These are phyloP conservation scores for Amanita inopinata DNA, from an alignment of 768 basidiomycete species.

Conservation along the genomic window DNA sequence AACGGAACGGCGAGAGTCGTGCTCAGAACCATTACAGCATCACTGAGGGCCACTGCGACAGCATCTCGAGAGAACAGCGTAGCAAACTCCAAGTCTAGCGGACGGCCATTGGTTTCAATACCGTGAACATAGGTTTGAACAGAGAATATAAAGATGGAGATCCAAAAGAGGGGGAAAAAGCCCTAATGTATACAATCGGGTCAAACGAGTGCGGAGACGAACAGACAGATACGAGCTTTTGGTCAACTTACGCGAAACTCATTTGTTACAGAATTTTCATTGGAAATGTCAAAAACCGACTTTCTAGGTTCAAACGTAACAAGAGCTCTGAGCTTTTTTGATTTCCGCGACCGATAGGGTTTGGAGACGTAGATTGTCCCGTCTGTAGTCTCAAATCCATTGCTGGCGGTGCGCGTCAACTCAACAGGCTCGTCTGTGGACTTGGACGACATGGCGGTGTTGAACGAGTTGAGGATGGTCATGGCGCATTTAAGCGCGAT, in stretches of 20 bases:
- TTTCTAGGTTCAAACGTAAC: constrained; percentile 82
- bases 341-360: constrained; percentile 61
- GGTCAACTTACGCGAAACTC: constrained; percentile 63
- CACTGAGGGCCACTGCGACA: constrained; percentile 71
- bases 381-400: constrained; percentile 42
- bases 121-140: constrained; percentile 69
- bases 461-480: not conserved
- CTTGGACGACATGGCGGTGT: not conserved
- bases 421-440: not conserved
- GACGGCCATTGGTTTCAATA: constrained; percentile 68
- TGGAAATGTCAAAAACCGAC: constrained; percentile 77
- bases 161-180: constrained; percentile 94
- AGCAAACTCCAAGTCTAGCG: constrained; percentile 74
- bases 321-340: constrained; percentile 73
- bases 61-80: constrained; percentile 83
- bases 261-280: constrained; percentile 64
- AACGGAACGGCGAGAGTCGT: constrained; percentile 80
- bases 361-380: constrained; percentile 70
- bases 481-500: too few relatives aligned
- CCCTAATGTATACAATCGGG: too few relatives aligned
- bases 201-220: constrained; percentile 7
- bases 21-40: constrained; percentile 67
- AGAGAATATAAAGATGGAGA: constrained; percentile 75
- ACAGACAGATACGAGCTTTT: not conserved
- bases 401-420: constrained; percentile 22